Percentiles rank a stretch among this genome's conserved stretches.
These are phyloP conservation scores for Beauveria scarabaeidicola DNA, from an alignment of 2,329 filamentous ascomycete species.

Conservation along the genomic window DNA sequence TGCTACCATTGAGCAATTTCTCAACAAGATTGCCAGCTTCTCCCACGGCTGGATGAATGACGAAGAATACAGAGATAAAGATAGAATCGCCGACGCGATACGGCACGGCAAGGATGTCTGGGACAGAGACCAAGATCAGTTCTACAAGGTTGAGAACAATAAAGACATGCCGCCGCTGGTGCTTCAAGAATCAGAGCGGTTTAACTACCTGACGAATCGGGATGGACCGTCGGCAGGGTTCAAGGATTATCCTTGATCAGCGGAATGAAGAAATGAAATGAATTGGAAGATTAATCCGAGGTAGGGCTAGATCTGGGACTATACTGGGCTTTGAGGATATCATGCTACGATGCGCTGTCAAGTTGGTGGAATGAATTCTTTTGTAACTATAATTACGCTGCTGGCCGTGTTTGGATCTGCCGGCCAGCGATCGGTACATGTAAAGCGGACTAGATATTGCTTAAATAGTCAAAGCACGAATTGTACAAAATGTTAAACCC, in stretches of 20 bases:
- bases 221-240: constrained; percentile 41
- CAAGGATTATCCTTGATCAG: constrained; percentile 28
- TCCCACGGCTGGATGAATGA: constrained; percentile 47
- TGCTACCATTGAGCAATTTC: constrained; percentile 43
- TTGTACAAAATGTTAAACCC: too few relatives aligned
- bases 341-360: background rate
- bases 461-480: background rate
- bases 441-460: background rate
- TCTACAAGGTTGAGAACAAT: constrained; percentile 40
- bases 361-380: background rate
- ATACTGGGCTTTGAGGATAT: background rate
- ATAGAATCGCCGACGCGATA: constrained; percentile 42
- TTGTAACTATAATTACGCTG: background rate
- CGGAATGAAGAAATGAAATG: background rate
- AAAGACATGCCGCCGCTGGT: constrained; percentile 44
- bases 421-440: background rate
- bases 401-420: background rate
- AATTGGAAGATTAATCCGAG: background rate
- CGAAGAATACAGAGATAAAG: constrained; percentile 36
- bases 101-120: constrained; percentile 46
- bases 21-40: constrained; percentile 48
- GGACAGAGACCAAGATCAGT: constrained; percentile 39
- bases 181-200: constrained; percentile 28
- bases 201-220: constrained; percentile 37
- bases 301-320: background rate